Base-by-base conservation (phyloP, 768 basidiomycete genomes). In the Lactarius sanguifluus region DNA sequence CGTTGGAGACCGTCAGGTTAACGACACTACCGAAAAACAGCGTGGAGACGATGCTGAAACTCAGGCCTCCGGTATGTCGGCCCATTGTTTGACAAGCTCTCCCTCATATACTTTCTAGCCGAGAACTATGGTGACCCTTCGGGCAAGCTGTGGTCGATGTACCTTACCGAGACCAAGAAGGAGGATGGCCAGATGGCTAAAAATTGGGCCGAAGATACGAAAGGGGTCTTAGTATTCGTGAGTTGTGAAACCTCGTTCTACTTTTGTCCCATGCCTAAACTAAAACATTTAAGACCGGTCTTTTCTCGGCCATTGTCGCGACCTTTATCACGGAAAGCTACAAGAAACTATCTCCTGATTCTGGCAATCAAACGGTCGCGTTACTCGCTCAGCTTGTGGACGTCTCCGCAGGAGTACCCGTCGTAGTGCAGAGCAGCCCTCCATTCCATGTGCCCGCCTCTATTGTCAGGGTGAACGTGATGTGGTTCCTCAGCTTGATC, bases 401-500 rank as follows among this genome's bases (percentile, higher is more conserved):
- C 15, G 2, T 12, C 57, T 43, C 62, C 38, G 18, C 20, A 3
- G 54, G 54, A 16, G 20, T 6, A 7, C 16, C 23, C 3, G 8
- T 25, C 34, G 38, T 28, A 34, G 58, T 40, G 28, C 34, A 34
- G 15, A 36, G 1, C 7, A 23, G 5, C 2, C 25, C 32, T 2
- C 23, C 43, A 5, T 62, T 60, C 38, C 2, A 30, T 2, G 8
- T 3, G 0, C 20, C 62, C 0, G 36, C 55, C 1, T 36, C 62
- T 3, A 34, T 30, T 43, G 16, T 62, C 28, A 34, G 62, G 16
- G 56, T 64, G 7, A 64, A 64, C 34, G 40, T 58, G 15, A 23
- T 64, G 34, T 64, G 62, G 62, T 64, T 64, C 38, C 34, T 58
- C 30, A 64, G 62, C 28, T 25, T 64, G 23, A 16, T 25, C 23